phyloP scores from a whole-genome alignment of 164 flowering plant species.

The Sedum album region DNA sequence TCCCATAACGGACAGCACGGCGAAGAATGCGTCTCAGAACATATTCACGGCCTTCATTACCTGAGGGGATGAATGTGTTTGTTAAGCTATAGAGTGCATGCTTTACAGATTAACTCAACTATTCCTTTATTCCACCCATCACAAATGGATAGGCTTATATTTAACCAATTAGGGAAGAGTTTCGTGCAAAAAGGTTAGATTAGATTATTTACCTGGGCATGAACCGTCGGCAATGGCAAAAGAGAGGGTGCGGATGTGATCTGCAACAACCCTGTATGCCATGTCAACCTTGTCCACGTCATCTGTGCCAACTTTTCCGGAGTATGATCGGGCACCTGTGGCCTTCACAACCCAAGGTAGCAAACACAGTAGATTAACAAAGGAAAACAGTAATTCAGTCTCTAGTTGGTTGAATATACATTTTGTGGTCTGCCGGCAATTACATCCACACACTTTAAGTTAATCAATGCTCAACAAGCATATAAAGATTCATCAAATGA shows the following conservation, averaged over 20 bases:
- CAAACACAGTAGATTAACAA: background rate
- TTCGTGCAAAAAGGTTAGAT: background rate
- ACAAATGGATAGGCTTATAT: too few species aligned
- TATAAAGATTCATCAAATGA: background rate
- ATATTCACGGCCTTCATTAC: slow-evolving; percentile 98
- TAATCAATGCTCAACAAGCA: background rate
- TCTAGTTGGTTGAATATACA: background rate
- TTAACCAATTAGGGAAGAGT: background rate
- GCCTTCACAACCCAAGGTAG: slow-evolving; percentile 30
- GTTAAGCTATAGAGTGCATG: background rate
- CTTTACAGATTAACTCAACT: too few species aligned
- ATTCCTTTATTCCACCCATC: background rate
- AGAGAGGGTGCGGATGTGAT: slow-evolving; percentile 92
- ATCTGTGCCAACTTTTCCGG: slow-evolving; percentile 84
- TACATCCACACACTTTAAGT: background rate
- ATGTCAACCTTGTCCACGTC: slow-evolving; percentile 85
- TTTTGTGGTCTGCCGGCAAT: background rate
- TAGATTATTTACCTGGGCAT: slow-evolving; percentile 60
- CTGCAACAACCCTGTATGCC: slow-evolving; percentile 99
- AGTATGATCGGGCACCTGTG: slow-evolving; percentile 77
- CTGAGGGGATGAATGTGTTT: slow-evolving; percentile 25
- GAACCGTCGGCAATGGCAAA: slow-evolving; percentile 99
- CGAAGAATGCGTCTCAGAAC: slow-evolving; percentile 93
- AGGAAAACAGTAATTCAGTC: background rate
- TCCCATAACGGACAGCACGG: slow-evolving; percentile 96